Conservation (phyloP, 495 filamentous ascomycete genomes). For the Tricharina praecox region DNA sequence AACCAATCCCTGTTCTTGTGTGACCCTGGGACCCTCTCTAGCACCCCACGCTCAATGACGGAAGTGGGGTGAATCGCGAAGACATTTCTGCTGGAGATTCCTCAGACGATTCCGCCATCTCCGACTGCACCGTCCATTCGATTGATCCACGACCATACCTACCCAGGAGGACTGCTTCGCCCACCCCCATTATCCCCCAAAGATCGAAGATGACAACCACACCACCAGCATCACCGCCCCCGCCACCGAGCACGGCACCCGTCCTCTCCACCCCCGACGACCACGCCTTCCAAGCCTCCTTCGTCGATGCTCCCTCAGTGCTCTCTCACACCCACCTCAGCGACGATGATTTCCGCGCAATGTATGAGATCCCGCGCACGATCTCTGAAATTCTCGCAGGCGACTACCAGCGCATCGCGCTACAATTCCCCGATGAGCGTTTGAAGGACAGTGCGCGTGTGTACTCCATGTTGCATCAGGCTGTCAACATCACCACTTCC, state of each 20-base stretch:
- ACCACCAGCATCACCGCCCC: constrained; percentile 6
- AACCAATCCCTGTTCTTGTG: too few relatives aligned
- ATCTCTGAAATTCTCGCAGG: constrained; percentile 52
- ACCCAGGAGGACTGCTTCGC: too few relatives aligned
- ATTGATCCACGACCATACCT: too few relatives aligned
- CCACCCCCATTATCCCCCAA: too few relatives aligned
- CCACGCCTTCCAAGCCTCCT: constrained; percentile 52
- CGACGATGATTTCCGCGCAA: constrained; percentile 54
- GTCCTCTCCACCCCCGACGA: constrained; percentile 78
- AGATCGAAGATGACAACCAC: neutral
- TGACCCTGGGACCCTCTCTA: too few relatives aligned
- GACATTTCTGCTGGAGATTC: too few relatives aligned
- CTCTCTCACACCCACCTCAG: constrained; percentile 32
- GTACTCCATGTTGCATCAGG: constrained; percentile 46
- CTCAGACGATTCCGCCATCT: too few relatives aligned
- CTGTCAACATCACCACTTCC: constrained; percentile 32
- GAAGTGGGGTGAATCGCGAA: too few relatives aligned
- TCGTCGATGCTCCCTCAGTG: constrained; percentile 22
- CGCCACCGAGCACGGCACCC: constrained; percentile 37
- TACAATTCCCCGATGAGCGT: constrained; percentile 92
- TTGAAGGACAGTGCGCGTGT: constrained; percentile 70
- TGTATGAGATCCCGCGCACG: constrained; percentile 78
- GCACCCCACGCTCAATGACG: too few relatives aligned
- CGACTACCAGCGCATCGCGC: constrained; percentile 58
- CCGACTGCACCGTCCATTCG: too few relatives aligned